phyloP scores from a whole-genome alignment of 2,329 filamentous ascomycete genomes.

The Alternaria conjuncta region DNA sequence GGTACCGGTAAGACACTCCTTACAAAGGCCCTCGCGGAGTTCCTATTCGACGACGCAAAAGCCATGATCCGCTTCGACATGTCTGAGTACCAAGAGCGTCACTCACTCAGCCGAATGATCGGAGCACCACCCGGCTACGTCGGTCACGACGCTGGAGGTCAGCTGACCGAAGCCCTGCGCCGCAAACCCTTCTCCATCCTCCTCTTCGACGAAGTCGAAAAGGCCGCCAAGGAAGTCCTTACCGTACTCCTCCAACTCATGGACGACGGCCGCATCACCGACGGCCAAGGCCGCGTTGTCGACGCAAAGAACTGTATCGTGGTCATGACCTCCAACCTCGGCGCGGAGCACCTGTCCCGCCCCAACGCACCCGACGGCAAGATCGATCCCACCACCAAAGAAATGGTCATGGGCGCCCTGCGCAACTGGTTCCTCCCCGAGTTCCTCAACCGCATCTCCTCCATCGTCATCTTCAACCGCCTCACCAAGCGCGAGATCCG shows the following conservation, averaged over 20 bases:
- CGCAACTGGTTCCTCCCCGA: constrained; percentile 97
- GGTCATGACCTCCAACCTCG: constrained; percentile 98
- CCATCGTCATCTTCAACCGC: constrained; percentile 97
- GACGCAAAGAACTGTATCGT: constrained; percentile 99
- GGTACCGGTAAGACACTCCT: constrained; percentile 98
- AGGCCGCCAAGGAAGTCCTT: constrained; percentile 95
- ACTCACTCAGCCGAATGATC: constrained; percentile 95
- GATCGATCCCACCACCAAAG: constrained; percentile 83
- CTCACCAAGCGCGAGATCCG: constrained; percentile 89
- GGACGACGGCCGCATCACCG: constrained; percentile 98
- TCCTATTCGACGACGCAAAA: constrained; percentile 96
- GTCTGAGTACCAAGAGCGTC: constrained; percentile 98
- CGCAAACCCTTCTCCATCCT: constrained; percentile 97
- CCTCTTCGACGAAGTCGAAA: constrained; percentile 97
- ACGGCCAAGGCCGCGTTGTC: constrained; percentile 92
- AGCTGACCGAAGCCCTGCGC: constrained; percentile 92
- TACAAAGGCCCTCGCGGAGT: constrained; percentile 95
- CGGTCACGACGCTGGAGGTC: constrained; percentile 92
- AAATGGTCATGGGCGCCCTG: constrained; percentile 88
- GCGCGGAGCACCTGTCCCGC: constrained; percentile 89
- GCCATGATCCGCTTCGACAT: constrained; percentile 99
- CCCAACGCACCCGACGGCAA: constrained; percentile 78
- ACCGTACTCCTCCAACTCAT: constrained; percentile 99
- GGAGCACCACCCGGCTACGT: constrained; percentile 97
- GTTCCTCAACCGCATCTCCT: constrained; percentile 97